Percentiles rank a stretch among this genome's conserved stretches.
Conservation (phyloP, 1,139 yeast species). For the Sugiyamaella neomexicana region DNA sequence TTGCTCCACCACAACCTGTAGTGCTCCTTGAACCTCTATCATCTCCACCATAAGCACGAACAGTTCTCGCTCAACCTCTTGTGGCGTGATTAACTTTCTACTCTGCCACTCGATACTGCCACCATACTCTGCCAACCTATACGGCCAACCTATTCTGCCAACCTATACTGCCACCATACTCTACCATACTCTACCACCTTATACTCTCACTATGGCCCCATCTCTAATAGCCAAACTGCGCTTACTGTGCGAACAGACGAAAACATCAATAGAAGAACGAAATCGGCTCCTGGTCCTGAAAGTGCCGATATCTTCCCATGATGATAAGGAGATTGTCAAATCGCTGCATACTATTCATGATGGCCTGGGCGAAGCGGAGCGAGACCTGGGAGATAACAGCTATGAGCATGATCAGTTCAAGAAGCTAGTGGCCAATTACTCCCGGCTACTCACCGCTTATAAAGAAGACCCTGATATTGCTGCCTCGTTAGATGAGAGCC, state of each 20-base stretch:
- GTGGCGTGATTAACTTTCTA: too few relatives aligned
- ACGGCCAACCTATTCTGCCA: too few relatives aligned
- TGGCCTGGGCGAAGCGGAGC: slow-evolving; percentile 36
- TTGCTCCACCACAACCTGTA: too few relatives aligned
- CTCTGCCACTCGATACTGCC: background rate
- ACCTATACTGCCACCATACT: too few relatives aligned
- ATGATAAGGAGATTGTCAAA: slow-evolving; percentile 53
- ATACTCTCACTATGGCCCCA: slow-evolving; percentile 19
- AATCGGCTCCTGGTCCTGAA: slow-evolving; percentile 47
- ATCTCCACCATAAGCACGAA: too few relatives aligned
- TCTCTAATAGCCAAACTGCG: slow-evolving; percentile 26
- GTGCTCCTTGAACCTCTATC: too few relatives aligned
- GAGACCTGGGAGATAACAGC: slow-evolving; percentile 8
- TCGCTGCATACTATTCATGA: slow-evolving; percentile 44
- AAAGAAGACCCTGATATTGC: slow-evolving; percentile 23
- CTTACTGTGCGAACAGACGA: slow-evolving; percentile 44
- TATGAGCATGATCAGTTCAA: slow-evolving; percentile 19
- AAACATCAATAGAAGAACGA: slow-evolving; percentile 52
- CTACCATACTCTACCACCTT: background rate
- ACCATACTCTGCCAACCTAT: too few relatives aligned
- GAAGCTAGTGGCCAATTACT: slow-evolving; percentile 21
- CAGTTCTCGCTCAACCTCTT: too few relatives aligned
- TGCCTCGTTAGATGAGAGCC: slow-evolving; percentile 13
- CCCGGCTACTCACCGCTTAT: slow-evolving; percentile 19
- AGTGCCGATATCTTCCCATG: slow-evolving; percentile 54